Evolutionary conservation across 768 basidiomycete genomes (phyloP), one percentile per base, ranked within the genome.

Genomic region (Boletus rubroflammeus): DNA sequence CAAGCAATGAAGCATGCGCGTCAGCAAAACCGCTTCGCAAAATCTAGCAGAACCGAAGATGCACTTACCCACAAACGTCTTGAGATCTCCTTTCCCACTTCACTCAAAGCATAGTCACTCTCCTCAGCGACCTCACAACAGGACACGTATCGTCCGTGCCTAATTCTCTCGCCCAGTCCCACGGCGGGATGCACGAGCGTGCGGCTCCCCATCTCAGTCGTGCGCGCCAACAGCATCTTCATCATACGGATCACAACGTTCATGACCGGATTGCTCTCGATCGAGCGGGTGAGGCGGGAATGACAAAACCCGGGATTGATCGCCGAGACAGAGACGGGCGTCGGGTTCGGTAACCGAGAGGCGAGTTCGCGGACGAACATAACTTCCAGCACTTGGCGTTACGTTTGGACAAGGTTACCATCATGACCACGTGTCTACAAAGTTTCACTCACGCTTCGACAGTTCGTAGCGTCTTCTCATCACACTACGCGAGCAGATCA

Each of bases 281-380:
- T 14, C 17, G 60, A 47, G 32, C 69, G 64, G 1, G 56, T 47
- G 44, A 76, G 62, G 25, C 62, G 57, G 17, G 74, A 75, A 46
- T 64, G 42, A 35, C 73, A 73, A 44, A 72, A 67, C 5, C 75
- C 74, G 2, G 76, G 75, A 45, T 71, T 65, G 47, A 70, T 60
- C 35, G 67, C 62, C 10, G 64, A 64, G 43, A 73, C 61, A 4
- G 69, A 60, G 31, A 76, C 55, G 1, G 70, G 64, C 3, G 61
- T 57, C 29, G 63, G 53, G 9, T 55, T 41, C 7, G 67, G 64
- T 14, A 73, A 59, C 34, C 67, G 74, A 13, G 65, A 66, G 3
- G 63, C 65, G 5, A 77, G 64, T 43, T 74, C 72, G 19, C 68
- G 67, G 8, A 66, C 57, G 51, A 76, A 74, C 62, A 75, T 66